phyloP scores from a whole-genome alignment of 495 filamentous ascomycete genomes.

The Aspergillus heteromorphus region DNA sequence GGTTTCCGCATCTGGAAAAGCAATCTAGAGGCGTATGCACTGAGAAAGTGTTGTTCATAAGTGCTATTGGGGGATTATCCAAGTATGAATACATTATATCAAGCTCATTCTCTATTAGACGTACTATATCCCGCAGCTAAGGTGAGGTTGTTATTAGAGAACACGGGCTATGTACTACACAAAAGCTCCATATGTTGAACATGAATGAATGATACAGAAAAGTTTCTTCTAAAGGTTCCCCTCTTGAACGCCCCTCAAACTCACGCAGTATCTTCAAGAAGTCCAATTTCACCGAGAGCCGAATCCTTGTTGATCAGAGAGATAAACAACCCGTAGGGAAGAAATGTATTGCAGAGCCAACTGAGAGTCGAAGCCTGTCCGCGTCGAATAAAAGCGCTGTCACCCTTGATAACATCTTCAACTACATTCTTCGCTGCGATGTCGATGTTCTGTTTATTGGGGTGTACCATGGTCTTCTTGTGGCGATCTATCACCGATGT shows the following conservation, averaged over 20 bases:
- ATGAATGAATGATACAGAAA: no score
- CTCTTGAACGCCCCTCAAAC: no score
- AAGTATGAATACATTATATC: no score
- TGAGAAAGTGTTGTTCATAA: background rate
- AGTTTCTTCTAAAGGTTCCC: no score
- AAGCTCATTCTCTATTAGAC: no score
- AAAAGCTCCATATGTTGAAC: no score
- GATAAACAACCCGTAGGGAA: constrained; percentile 10
- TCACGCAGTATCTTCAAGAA: background rate
- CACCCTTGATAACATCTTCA: constrained; percentile 13
- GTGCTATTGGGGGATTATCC: background rate
- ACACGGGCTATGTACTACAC: no score
- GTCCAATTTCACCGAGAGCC: background rate
- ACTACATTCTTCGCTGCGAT: constrained; percentile 16
- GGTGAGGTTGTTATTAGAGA: no score
- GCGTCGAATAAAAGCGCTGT: constrained; percentile 12
- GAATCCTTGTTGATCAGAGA: constrained; percentile 3
- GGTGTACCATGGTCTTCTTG: constrained; percentile 15
- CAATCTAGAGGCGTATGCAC: background rate
- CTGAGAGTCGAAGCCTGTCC: constrained; percentile 17
- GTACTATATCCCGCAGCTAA: no score
- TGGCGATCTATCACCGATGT: constrained; percentile 13
- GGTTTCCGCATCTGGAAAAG: background rate
- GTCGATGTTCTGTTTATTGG: constrained; percentile 17
- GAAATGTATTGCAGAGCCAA: constrained; percentile 18